Evolutionary conservation across 495 filamentous ascomycete genomes (phyloP).

Genomic region (Astrocystis sublimbata): DNA sequence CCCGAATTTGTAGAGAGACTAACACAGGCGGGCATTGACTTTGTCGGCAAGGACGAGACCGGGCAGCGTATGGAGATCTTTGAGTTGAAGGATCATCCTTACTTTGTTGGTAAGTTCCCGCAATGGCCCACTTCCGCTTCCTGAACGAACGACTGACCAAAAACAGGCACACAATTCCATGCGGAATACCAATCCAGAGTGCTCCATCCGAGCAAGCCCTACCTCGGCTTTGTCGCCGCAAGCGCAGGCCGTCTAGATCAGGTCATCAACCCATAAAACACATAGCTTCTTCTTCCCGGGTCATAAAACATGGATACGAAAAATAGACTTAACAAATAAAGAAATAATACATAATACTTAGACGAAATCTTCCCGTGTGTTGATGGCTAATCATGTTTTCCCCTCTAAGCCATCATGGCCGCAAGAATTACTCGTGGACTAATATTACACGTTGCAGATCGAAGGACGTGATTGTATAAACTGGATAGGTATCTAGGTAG

Average conservation of each 20-base stretch:
- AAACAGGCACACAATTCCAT: conserved; percentile 74
- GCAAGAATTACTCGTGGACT: too few species aligned
- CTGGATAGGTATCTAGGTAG: too few species aligned
- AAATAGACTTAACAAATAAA: too few species aligned
- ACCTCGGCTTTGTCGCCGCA: conserved; percentile 85
- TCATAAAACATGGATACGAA: too few species aligned
- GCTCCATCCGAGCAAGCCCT: conserved; percentile 41
- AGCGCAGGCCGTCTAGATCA: conserved; percentile 61
- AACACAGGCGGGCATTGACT: conserved; percentile 59
- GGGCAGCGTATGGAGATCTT: conserved; percentile 89
- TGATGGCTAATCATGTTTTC: too few species aligned
- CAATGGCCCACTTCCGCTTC: conserved; percentile 25
- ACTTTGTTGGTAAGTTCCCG: conserved; percentile 64
- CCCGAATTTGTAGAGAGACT: conserved; percentile 62
- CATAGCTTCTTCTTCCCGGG: too few species aligned
- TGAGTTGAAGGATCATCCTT: conserved; percentile 87
- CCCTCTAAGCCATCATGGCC: too few species aligned
- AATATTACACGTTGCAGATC: too few species aligned
- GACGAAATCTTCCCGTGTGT: too few species aligned
- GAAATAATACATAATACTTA: too few species aligned
- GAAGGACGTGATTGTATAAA: too few species aligned
- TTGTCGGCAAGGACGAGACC: conserved; percentile 77
- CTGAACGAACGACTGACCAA: conserved; percentile 10
- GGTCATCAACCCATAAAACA: conserved; percentile 30
- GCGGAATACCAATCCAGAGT: conserved; percentile 78